Percentiles rank a stretch among this genome's conserved stretches.
These are phyloP conservation scores for Tremella yokohamensis DNA, from an alignment of 768 basidiomycete genomes.

Conservation along the genomic window DNA sequence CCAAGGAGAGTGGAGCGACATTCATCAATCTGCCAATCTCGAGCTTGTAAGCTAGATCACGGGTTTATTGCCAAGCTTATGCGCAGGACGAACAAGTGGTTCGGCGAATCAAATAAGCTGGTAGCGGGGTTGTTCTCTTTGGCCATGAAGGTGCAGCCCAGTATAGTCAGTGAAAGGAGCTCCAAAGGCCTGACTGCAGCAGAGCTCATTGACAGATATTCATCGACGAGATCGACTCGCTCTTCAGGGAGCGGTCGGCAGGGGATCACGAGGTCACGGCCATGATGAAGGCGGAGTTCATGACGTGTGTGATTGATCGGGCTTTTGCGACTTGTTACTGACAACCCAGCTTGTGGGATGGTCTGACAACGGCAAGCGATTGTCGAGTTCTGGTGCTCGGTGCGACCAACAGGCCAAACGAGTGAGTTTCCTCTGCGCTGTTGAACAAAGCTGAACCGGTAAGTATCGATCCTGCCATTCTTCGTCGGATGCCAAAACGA, in stretches of 20 bases:
- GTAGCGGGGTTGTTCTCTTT: slow-evolving; percentile 91
- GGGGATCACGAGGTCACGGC: slow-evolving; percentile 96
- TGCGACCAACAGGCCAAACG: slow-evolving; percentile 90
- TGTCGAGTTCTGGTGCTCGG: slow-evolving; percentile 80
- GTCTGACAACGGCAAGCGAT: slow-evolving; percentile 72
- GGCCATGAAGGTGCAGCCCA: slow-evolving; percentile 86
- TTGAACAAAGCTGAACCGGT: slow-evolving; percentile 6
- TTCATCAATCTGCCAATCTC: slow-evolving; percentile 85
- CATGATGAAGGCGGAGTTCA: slow-evolving; percentile 85
- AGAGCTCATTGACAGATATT: slow-evolving; percentile 63
- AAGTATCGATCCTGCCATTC: slow-evolving; percentile 51
- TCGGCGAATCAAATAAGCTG: slow-evolving; percentile 88
- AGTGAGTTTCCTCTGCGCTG: slow-evolving; percentile 50
- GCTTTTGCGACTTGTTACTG: slow-evolving; percentile 5
- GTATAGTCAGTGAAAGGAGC: slow-evolving; percentile 57
- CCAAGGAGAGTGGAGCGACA: slow-evolving; percentile 93
- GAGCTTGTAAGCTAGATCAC: slow-evolving; percentile 54
- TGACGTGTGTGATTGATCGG: slow-evolving; percentile 45
- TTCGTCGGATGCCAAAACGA: slow-evolving; percentile 85
- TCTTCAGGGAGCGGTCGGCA: slow-evolving; percentile 78
- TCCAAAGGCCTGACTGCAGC: not conserved
- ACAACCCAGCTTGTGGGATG: slow-evolving; percentile 71
- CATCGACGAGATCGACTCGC: slow-evolving; percentile 97
- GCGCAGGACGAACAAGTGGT: slow-evolving; percentile 58
- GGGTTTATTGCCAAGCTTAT: slow-evolving; percentile 10